Evolutionary conservation across 495 filamentous ascomycete genomes (phyloP), one percentile per base, ranked within the genome.

Genomic region (Aspergillus funiculosus): DNA sequence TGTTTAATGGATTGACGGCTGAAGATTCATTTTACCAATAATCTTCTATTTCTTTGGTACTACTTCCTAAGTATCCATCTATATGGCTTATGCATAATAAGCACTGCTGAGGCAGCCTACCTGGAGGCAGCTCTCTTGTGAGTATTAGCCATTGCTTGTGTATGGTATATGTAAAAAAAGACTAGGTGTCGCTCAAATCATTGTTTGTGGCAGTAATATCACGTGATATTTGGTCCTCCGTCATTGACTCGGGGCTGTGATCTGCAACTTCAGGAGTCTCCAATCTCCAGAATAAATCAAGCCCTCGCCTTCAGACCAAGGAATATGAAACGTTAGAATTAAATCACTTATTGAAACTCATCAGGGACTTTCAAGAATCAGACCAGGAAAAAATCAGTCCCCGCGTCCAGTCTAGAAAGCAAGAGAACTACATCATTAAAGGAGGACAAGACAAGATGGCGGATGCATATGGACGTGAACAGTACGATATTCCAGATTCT

Each of bases 401-500:
- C n/a, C n/a, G n/a, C n/a, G n/a, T n/a, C n/a, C n/a, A n/a, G n/a
- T n/a, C n/a, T n/a, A n/a, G n/a, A n/a, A n/a, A n/a, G n/a, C n/a
- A n/a, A n/a, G n/a, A n/a, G n/a, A n/a, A n/a, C n/a, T n/a, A n/a
- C n/a, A n/a, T n/a, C n/a, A n/a, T n/a, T n/a, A n/a, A n/a, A n/a
- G n/a, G n/a, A n/a, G n/a, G n/a, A n/a, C n/a, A 30, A 30, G 28
- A 17, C 58, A 74, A 71, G 21, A 96, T 96, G 91, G 89, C 89
- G 24, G 90, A 95, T 65, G 81, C 89, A 52, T 98, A 94, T 72
- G 89, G 95, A 72, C 87, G 91, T 61, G 91, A 98, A 72, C 67
- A 77, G 80, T 82, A 76, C 13, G 62, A 26, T 22, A 15, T 58
- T 44, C 21, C 32, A 34, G 22, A n/a, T n/a, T n/a, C 39, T 24